phyloP scores from a whole-genome alignment of 352 stramenopile species.

The Phytophthora pini region DNA sequence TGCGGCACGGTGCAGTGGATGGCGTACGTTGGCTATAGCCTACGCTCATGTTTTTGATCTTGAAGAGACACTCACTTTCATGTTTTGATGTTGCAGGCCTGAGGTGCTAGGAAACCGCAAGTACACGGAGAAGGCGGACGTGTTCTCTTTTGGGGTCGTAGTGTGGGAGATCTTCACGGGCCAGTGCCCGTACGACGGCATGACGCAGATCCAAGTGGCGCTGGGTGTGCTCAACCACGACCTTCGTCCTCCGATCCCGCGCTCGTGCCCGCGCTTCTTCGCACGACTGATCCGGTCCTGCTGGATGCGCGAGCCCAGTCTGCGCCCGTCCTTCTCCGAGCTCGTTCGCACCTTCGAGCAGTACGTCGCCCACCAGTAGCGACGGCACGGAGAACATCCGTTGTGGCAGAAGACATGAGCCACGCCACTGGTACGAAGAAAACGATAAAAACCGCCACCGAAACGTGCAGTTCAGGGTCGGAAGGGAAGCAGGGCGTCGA shows the following conservation, averaged over 20 bases:
- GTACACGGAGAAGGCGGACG: constrained; percentile 94
- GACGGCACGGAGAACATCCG: not conserved
- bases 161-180: constrained; percentile 94
- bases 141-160: constrained; percentile 94
- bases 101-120: constrained; percentile 91
- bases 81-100: constrained; percentile 43
- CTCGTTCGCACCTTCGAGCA: constrained; percentile 65
- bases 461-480: constrained; percentile 13
- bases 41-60: constrained; percentile 15
- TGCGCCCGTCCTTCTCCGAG: constrained; percentile 74
- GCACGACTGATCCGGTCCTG: constrained; percentile 78
- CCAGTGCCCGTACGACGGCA: constrained; percentile 90
- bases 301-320: constrained; percentile 76
- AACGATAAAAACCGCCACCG: constrained; percentile 15
- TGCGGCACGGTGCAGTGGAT: constrained; percentile 91
- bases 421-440: constrained; percentile 24
- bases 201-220: constrained; percentile 89
- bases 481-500: constrained; percentile 11
- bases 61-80: constrained; percentile 31
- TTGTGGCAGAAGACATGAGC: constrained; percentile 9
- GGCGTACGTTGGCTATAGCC: constrained; percentile 63
- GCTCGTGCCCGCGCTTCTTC: constrained; percentile 71
- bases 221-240: constrained; percentile 85
- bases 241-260: constrained; percentile 68
- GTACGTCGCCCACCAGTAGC: constrained; percentile 37